A percentile compares a stretch with the other conserved stretches of the same genome.
These are phyloP conservation scores for Podospora comata DNA, from an alignment of 495 filamentous ascomycete genomes.

Conservation along the genomic window DNA sequence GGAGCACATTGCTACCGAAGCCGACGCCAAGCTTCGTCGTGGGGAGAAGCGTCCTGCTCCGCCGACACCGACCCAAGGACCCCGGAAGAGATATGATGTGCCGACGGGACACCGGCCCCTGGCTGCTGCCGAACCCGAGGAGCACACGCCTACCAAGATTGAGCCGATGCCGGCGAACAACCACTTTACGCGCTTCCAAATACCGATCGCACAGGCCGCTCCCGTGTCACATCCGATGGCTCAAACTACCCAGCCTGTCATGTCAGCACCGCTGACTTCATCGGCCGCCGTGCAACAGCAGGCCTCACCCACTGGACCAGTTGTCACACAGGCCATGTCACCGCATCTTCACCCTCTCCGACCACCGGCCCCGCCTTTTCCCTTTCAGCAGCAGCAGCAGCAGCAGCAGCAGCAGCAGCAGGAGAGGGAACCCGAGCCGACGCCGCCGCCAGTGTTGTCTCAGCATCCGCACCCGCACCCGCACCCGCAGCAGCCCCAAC, in stretches of 20 bases:
- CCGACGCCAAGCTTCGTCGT: conserved; percentile 64
- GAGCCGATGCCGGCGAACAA: conserved; percentile 34
- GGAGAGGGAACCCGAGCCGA: conserved; percentile 9
- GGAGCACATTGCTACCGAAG: conserved; percentile 62
- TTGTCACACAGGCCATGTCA: conserved; percentile 39
- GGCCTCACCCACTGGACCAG: conserved; percentile 16
- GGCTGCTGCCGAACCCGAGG: conserved; percentile 56
- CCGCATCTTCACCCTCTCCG: conserved; percentile 37
- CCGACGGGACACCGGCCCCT: conserved; percentile 53
- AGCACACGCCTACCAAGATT: conserved; percentile 46
- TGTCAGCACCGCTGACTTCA: conserved; percentile 19
- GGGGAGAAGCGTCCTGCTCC: conserved; percentile 74
- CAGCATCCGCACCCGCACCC: conserved; percentile 15
- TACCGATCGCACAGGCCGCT: conserved; percentile 39
- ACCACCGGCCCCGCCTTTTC: conserved; percentile 35
- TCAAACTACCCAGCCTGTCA: conserved; percentile 20
- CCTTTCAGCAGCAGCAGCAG: conserved; percentile 20
- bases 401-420: conserved; percentile 23
- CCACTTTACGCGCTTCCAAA: conserved; percentile 41
- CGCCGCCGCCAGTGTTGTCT: conserved; percentile 15
- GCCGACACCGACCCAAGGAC: conserved; percentile 54
- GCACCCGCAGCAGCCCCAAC: conserved; percentile 20
- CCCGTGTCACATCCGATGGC: conserved; percentile 27
- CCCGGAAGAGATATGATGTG: conserved; percentile 47
- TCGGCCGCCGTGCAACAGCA: conserved; percentile 18